phyloP scores from a whole-genome alignment of 2,329 filamentous ascomycete genomes.

The Aureobasidium sp. region DNA sequence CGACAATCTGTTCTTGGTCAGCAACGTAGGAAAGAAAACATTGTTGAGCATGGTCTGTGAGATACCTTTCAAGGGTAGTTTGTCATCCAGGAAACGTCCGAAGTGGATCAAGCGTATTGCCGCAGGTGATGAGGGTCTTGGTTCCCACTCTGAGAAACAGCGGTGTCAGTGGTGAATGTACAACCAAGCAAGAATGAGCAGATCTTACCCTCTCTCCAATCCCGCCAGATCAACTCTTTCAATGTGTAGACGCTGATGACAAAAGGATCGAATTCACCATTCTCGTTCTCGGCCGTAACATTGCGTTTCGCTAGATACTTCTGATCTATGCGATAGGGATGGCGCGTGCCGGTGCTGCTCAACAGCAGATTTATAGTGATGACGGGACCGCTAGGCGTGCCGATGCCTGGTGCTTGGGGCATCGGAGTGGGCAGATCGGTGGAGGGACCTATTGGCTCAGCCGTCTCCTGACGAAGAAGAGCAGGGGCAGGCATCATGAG shows the following conservation, averaged over 20 bases:
- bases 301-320: slow-evolving; percentile 75
- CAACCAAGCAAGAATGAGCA: background rate
- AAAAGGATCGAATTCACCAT: slow-evolving; percentile 63
- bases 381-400: slow-evolving; percentile 33
- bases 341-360: slow-evolving; percentile 64
- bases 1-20: slow-evolving; percentile 57
- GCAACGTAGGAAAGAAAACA: background rate
- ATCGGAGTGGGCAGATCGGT: slow-evolving; percentile 34
- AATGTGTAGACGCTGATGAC: slow-evolving; percentile 88
- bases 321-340: slow-evolving; percentile 84
- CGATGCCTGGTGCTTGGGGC: slow-evolving; percentile 18
- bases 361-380: slow-evolving; percentile 77
- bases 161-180: background rate
- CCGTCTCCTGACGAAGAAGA: slow-evolving; percentile 30
- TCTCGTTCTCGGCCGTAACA: slow-evolving; percentile 63
- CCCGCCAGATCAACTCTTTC: slow-evolving; percentile 86
- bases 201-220: slow-evolving; percentile 67
- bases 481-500: slow-evolving; percentile 14
- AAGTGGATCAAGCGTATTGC: slow-evolving; percentile 89
- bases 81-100: slow-evolving; percentile 84
- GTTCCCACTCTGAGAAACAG: slow-evolving; percentile 62
- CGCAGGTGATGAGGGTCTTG: slow-evolving; percentile 74
- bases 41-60: too few species aligned
- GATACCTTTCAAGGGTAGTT: slow-evolving; percentile 71
- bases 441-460: slow-evolving; percentile 39